Evolutionary conservation across 2,329 filamentous ascomycete species (phyloP).

Genomic region (Pseudonectria buxi): DNA sequence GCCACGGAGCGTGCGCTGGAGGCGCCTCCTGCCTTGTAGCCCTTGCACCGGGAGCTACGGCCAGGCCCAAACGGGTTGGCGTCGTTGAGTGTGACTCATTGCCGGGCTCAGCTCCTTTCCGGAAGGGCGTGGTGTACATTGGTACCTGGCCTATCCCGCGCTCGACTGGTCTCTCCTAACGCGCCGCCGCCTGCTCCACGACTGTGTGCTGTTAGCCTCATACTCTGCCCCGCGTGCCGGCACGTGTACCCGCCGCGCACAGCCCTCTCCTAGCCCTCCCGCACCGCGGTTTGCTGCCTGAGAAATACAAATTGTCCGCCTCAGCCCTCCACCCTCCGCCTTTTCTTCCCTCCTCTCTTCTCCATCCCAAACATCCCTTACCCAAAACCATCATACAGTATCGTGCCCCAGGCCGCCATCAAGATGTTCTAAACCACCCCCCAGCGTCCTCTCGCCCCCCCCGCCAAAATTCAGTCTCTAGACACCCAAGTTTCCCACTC

Average conservation of each 20-base stretch:
- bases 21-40: constrained; percentile 13
- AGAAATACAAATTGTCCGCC: constrained; percentile 37
- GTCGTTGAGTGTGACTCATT: constrained; percentile 30
- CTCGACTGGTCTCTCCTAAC: constrained; percentile 7
- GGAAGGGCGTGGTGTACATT: constrained; percentile 14
- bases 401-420: constrained; percentile 34
- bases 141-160: constrained; percentile 10
- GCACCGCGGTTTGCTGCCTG: constrained; percentile 32
- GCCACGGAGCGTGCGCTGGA: constrained; percentile 9
- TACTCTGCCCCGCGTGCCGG: constrained; percentile 15
- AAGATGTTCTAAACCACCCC: constrained; percentile 54
- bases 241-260: constrained; percentile 12
- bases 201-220: constrained; percentile 7
- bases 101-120: constrained; percentile 21
- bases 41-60: constrained; percentile 15
- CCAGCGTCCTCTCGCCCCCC: constrained; percentile 29
- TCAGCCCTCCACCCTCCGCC: constrained; percentile 15
- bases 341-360: constrained; percentile 25
- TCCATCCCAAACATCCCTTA: constrained; percentile 25
- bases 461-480: constrained; percentile 49
- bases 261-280: constrained; percentile 16
- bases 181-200: not conserved
- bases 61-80: constrained; percentile 25
- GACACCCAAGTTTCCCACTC: constrained; percentile 34
- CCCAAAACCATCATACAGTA: constrained; percentile 26